phyloP scores from a whole-genome alignment of 2,329 filamentous ascomycete species.

The Aspergillus amoenus region DNA sequence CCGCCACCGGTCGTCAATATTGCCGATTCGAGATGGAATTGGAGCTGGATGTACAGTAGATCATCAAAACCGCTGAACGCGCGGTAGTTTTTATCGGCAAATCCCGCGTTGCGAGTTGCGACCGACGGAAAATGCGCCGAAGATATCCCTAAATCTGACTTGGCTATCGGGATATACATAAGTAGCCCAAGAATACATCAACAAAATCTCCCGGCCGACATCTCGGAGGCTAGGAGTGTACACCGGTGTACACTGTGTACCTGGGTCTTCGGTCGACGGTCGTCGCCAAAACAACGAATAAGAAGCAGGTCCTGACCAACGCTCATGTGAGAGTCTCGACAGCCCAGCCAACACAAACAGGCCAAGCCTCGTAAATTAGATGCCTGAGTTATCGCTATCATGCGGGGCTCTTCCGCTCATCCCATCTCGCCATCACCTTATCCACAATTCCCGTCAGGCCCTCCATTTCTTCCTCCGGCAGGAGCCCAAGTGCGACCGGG shows the following conservation, averaged over 20 bases:
- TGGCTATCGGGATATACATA: not conserved
- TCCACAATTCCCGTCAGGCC: conserved; percentile 74
- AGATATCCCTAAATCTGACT: not conserved
- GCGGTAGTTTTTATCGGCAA: not conserved
- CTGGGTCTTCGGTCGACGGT: not conserved
- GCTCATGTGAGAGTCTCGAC: too few relatives aligned
- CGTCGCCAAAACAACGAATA: not conserved
- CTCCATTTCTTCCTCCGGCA: conserved; percentile 91
- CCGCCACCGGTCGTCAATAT: conserved; percentile 3
- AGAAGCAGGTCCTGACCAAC: not conserved
- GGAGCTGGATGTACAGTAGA: not conserved
- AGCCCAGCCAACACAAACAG: not conserved
- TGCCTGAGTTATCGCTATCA: not conserved
- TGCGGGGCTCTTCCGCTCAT: conserved; percentile 8
- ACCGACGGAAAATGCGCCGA: not conserved
- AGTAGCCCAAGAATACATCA: too few relatives aligned
- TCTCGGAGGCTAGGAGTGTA: too few relatives aligned
- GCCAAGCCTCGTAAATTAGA: not conserved
- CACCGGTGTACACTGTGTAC: too few relatives aligned
- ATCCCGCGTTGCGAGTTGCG: not conserved
- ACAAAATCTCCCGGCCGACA: too few relatives aligned
- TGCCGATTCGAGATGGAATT: conserved; percentile 4
- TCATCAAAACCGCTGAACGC: not conserved
- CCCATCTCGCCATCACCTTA: conserved; percentile 59
- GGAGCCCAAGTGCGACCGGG: conserved; percentile 72